Percentiles rank a stretch among this genome's conserved stretches.
These are phyloP conservation scores for Lactuca sativa DNA, from an alignment of 129 eudicot species.

Conservation along the genomic window DNA sequence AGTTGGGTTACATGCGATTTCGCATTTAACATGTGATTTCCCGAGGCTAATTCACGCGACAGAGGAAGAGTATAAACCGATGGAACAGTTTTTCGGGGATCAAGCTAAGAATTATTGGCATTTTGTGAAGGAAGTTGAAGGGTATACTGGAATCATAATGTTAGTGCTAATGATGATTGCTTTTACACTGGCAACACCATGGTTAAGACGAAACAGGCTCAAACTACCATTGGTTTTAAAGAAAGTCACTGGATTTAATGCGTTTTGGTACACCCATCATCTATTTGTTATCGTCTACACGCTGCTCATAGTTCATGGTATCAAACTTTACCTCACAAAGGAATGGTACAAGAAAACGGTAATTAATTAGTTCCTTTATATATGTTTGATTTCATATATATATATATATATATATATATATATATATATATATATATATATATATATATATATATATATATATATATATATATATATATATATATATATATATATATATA, in stretches of 20 bases:
- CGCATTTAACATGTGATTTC: conserved; percentile 71
- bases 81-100: conserved; percentile 52
- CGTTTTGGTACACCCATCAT: conserved; percentile 89
- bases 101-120: conserved; percentile 57
- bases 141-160: conserved; percentile 62
- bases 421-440: too few relatives aligned
- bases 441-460: too few relatives aligned
- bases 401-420: too few relatives aligned
- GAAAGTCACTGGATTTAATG: conserved; percentile 70
- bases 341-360: conserved; percentile 58
- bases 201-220: conserved; percentile 46
- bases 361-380: conserved; percentile 15
- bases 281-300: conserved; percentile 63
- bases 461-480: too few relatives aligned
- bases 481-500: too few relatives aligned
- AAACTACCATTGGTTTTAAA: conserved; percentile 43
- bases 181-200: conserved; percentile 61
- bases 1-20: conserved; percentile 55
- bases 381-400: background rate
- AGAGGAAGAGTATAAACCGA: conserved; percentile 42
- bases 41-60: conserved; percentile 57
- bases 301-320: conserved; percentile 39
- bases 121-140: conserved; percentile 62
- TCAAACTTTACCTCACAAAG: conserved; percentile 11
- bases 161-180: conserved; percentile 75